Evolutionary conservation across 2,329 filamentous ascomycete species (phyloP).

Genomic region (Colletotrichum tamarilloi): DNA sequence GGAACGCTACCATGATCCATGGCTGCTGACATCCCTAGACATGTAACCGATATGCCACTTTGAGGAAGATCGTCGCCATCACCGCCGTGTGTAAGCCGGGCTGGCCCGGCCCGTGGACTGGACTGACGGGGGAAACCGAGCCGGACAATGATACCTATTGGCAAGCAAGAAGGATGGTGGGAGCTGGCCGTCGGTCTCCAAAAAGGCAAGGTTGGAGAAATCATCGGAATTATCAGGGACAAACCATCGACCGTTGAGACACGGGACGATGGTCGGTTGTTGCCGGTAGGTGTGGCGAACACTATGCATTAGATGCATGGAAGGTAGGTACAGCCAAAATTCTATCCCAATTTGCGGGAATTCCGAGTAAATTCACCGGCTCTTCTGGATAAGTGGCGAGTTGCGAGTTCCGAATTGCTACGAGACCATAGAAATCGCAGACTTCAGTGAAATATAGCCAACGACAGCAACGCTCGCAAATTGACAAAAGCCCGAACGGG

Average conservation of each 20-base stretch:
- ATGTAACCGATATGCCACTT: slow-evolving; percentile 10
- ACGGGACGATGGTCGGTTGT: not conserved
- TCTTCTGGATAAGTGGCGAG: not conserved
- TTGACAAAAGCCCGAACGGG: not conserved
- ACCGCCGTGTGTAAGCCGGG: slow-evolving; percentile 25
- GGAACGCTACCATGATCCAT: not conserved
- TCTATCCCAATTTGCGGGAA: not conserved
- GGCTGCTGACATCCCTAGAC: not conserved
- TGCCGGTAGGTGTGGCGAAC: not conserved
- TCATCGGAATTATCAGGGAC: slow-evolving; percentile 18
- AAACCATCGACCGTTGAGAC: not conserved
- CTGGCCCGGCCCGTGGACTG: slow-evolving; percentile 27
- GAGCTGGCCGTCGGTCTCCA: slow-evolving; percentile 9
- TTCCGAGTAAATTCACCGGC: not conserved
- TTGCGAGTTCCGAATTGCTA: not conserved
- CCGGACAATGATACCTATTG: not conserved
- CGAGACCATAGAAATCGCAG: slow-evolving; percentile 8
- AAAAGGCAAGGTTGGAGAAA: slow-evolving; percentile 3
- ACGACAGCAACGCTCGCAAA: not conserved
- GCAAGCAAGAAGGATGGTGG: not conserved
- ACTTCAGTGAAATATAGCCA: not conserved
- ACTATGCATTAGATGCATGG: not conserved
- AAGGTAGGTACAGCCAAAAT: too few species aligned
- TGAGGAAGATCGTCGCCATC: slow-evolving; percentile 14
- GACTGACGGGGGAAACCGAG: slow-evolving; percentile 6